Conservation (phyloP, 768 basidiomycete genomes). For the Rhizopogon vesiculosus region DNA sequence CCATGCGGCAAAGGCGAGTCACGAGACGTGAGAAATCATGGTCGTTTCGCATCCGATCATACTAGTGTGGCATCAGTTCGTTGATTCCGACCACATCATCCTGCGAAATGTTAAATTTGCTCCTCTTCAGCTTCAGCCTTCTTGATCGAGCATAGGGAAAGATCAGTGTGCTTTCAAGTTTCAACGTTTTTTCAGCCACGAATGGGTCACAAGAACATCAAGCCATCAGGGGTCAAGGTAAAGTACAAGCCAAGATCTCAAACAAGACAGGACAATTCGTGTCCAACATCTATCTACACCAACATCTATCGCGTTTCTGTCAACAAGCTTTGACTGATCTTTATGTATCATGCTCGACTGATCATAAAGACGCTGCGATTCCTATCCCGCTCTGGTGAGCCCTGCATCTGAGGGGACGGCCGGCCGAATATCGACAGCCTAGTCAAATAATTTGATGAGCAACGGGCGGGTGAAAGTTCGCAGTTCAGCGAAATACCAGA, state of each 20-base stretch:
- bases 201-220: background rate
- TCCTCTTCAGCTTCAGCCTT: background rate
- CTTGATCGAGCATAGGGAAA: background rate
- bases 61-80: background rate
- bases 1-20: no score
- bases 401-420: conserved; percentile 17
- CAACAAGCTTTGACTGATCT: no score
- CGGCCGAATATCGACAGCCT: conserved; percentile 13
- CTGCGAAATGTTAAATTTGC: background rate
- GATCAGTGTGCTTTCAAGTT: background rate
- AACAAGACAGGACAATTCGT: background rate
- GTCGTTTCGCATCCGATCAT: no score
- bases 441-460: background rate
- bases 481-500: background rate
- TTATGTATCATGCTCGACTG: background rate
- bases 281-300: background rate
- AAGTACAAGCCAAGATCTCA: background rate
- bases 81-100: background rate
- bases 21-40: no score
- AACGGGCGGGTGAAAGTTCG: background rate
- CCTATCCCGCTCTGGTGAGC: background rate
- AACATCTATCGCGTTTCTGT: background rate
- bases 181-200: background rate
- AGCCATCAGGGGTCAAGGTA: background rate
- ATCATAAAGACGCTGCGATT: background rate